phyloP scores from a whole-genome alignment of 805 yeast species.

The Lachancea mirantina region DNA sequence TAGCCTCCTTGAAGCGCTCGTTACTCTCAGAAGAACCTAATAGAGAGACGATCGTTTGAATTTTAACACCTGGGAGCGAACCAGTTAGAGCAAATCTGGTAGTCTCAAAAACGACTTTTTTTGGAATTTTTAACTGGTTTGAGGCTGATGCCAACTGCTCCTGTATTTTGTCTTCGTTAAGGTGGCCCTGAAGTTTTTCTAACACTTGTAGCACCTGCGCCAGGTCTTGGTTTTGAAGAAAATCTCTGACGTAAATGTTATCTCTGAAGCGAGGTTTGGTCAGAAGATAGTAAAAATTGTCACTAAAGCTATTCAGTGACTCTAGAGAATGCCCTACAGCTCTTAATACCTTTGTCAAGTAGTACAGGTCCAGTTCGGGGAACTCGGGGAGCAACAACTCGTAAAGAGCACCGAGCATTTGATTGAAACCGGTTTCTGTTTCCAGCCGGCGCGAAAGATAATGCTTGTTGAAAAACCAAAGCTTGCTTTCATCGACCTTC shows the following conservation, averaged over 20 bases:
- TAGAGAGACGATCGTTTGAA: conserved; percentile 49
- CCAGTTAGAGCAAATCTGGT: conserved; percentile 67
- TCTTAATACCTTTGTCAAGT: conserved; percentile 36
- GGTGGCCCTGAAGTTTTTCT: conserved; percentile 8
- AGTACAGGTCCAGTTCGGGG: conserved; percentile 22
- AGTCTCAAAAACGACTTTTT: conserved; percentile 44
- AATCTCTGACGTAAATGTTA: conserved; percentile 27
- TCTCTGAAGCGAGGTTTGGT: conserved; percentile 23
- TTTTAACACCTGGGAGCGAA: conserved; percentile 58
- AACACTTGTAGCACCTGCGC: conserved; percentile 13
- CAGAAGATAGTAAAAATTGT: conserved; percentile 45
- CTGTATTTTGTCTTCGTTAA: conserved; percentile 7
- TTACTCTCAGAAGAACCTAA: conserved; percentile 41
- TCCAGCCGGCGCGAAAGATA: conserved; percentile 45
- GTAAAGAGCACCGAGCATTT: conserved; percentile 32
- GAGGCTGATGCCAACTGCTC: conserved; percentile 8
- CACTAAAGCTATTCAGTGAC: conserved; percentile 46
- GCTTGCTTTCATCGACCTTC: conserved; percentile 74
- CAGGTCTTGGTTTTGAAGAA: conserved; percentile 19
- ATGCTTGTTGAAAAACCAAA: conserved; percentile 68
- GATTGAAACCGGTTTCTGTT: conserved; percentile 30
- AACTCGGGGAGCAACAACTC: conserved; percentile 14
- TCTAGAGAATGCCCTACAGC: conserved; percentile 44
- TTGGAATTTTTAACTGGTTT: conserved; percentile 9
- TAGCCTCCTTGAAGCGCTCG: conserved; percentile 23